phyloP scores from a whole-genome alignment of 768 basidiomycete genomes.

The Mycena chlorophos region DNA sequence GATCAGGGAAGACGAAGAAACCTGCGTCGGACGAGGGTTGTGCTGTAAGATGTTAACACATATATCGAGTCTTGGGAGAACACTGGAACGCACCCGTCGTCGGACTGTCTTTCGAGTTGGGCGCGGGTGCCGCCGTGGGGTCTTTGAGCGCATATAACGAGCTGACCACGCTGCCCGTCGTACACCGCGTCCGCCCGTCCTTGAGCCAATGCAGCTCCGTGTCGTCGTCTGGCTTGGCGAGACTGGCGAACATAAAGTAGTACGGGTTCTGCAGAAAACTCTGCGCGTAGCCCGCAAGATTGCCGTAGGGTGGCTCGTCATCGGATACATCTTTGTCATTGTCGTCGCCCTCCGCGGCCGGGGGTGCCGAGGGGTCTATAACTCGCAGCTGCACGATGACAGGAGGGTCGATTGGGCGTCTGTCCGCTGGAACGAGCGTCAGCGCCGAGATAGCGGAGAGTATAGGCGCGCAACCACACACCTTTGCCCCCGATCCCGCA shows the following conservation, averaged over 20 bases:
- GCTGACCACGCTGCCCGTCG: slow-evolving; percentile 88
- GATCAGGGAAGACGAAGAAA: slow-evolving; percentile 95
- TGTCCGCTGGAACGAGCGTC: slow-evolving; percentile 62
- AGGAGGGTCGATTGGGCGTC: slow-evolving; percentile 95
- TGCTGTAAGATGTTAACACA: background rate
- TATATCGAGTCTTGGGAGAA: background rate
- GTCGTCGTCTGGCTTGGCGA: slow-evolving; percentile 87
- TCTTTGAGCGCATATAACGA: slow-evolving; percentile 90
- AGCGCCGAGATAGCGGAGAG: background rate
- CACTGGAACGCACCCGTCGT: slow-evolving; percentile 14
- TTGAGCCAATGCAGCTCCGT: slow-evolving; percentile 83
- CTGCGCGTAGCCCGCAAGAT: slow-evolving; percentile 47
- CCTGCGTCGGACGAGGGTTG: slow-evolving; percentile 66
- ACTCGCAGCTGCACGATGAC: slow-evolving; percentile 95
- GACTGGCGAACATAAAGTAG: slow-evolving; percentile 92
- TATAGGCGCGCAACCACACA: slow-evolving; percentile 26
- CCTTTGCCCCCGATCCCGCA: slow-evolving; percentile 85
- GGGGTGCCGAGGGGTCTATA: slow-evolving; percentile 53
- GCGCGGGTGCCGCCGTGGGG: slow-evolving; percentile 26
- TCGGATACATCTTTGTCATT: slow-evolving; percentile 15
- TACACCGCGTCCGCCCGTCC: slow-evolving; percentile 90
- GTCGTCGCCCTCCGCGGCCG: slow-evolving; percentile 24
- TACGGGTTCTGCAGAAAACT: slow-evolving; percentile 87
- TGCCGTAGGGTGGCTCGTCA: slow-evolving; percentile 31
- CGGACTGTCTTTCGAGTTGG: slow-evolving; percentile 30